Base-by-base conservation (phyloP, 148 eudicot genomes). In the Dysphania ambrosioides region DNA sequence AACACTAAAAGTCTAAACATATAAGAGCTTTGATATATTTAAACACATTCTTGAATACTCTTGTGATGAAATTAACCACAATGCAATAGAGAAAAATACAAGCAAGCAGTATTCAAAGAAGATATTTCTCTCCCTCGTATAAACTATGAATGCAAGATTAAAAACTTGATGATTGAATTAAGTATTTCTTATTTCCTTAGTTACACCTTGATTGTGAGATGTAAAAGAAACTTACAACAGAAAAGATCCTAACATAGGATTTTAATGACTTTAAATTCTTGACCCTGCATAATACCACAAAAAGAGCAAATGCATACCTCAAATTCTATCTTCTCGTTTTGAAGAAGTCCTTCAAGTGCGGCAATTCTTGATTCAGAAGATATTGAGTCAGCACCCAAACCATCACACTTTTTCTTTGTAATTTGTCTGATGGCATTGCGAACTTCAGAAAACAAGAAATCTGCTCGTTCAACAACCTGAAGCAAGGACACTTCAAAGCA, bases 381-480 rank as follows among this genome's bases (percentile, higher is more conserved):
- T 30, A 78, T 83, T 26, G 19, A 4, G 47, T 62, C 78, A 80
- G 71, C 78, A 66, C 72, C 79, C 29, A 66, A 66, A 71, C 79
- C 75, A 56, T 86, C 86, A 70, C 72, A 73, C 82, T 58, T 82
- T 78, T 84, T 89, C 61, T 88, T 86, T 9, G 49, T 75, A 79
- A 96, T 83, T 77, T 87, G 89, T 61, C 85, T 73, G 26, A 96
- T 83, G 79, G 91, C 89, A 81, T 85, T 86, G 55, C 83, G 85
- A 72, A 90, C 87, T 73, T 96, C 97, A 76, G 93, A 79, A 81
- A 96, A 92, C 81, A 96, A 80, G 60, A 78, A 70, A 78, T 89
- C 97, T 61, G 90, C 96, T 63, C 82, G 81, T 66, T 72, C 82
- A 79, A 79, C 85, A 59, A 89, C 97, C 99, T 96, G 82, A 75